Evolutionary conservation across 2,329 filamentous ascomycete genomes (phyloP).

Genomic region (Didymella lethalis): DNA sequence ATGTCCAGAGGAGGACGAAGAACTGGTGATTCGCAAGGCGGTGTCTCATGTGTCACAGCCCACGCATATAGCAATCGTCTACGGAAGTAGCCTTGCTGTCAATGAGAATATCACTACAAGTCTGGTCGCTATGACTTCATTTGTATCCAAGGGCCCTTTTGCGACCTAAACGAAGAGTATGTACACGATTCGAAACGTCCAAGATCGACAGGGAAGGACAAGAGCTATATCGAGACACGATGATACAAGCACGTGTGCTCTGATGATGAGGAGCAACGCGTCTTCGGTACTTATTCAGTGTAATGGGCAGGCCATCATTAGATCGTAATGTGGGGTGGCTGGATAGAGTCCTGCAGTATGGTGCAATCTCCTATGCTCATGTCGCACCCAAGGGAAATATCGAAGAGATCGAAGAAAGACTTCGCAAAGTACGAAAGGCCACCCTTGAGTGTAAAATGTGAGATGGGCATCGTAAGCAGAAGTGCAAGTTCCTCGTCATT

Average conservation of each 20-base stretch:
- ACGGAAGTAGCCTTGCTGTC: not conserved
- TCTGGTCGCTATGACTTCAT: not conserved
- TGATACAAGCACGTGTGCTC: too few relatives aligned
- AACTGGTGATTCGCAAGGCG: not conserved
- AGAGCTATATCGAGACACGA: too few relatives aligned
- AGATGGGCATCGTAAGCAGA: not conserved
- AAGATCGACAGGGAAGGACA: too few relatives aligned
- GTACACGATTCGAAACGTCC: too few relatives aligned
- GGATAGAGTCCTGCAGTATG: too few relatives aligned
- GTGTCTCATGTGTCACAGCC: not conserved
- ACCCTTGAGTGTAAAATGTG: not conserved
- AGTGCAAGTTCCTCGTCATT: not conserved
- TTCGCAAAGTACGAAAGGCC: not conserved
- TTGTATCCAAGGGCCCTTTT: not conserved
- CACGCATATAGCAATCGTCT: not conserved
- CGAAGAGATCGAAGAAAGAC: not conserved
- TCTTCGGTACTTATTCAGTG: too few relatives aligned
- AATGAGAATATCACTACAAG: not conserved
- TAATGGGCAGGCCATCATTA: too few relatives aligned
- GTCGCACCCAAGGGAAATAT: not conserved
- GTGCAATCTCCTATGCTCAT: not conserved
- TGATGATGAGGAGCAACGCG: too few relatives aligned
- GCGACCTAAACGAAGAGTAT: not conserved
- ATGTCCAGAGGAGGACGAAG: not conserved
- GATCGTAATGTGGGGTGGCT: too few relatives aligned